Percentiles rank a stretch among this genome's conserved stretches.
These are phyloP conservation scores for Penicillium lagena DNA, from an alignment of 495 filamentous ascomycete genomes.

Conservation along the genomic window DNA sequence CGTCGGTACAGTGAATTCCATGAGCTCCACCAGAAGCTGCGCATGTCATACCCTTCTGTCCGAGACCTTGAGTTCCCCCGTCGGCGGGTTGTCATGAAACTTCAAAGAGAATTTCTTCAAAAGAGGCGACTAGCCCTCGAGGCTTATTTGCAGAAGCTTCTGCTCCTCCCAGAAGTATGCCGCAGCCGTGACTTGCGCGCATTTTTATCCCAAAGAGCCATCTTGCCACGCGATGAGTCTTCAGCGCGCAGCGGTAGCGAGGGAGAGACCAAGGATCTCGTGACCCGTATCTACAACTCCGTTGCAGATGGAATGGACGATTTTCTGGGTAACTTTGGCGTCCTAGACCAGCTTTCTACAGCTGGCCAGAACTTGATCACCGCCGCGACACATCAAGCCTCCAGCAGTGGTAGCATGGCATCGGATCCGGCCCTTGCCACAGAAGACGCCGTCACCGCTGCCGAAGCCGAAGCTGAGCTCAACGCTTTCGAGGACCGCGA, in stretches of 20 bases:
- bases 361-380: constrained; percentile 91
- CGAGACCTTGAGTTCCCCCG: constrained; percentile 87
- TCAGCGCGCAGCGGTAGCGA: constrained; percentile 40
- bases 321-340: constrained; percentile 88
- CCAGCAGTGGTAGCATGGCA: constrained; percentile 26
- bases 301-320: constrained; percentile 98
- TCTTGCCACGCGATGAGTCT: constrained; percentile 50
- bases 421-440: constrained; percentile 34
- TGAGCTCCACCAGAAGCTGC: constrained; percentile 84
- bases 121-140: constrained; percentile 80
- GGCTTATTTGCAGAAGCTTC: constrained; percentile 75
- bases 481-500: constrained; percentile 88
- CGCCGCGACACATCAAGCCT: constrained; percentile 74
- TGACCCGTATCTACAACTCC: constrained; percentile 90
- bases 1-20: constrained; percentile 95
- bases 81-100: constrained; percentile 87
- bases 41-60: constrained; percentile 77
- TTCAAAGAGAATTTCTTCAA: constrained; percentile 90
- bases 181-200: constrained; percentile 86
- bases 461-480: constrained; percentile 91
- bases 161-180: constrained; percentile 87
- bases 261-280: constrained; percentile 76
- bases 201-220: constrained; percentile 87
- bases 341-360: constrained; percentile 88
- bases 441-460: constrained; percentile 62